These are phyloP conservation scores for Physocladia obscura DNA, from an alignment of 192 early-diverging fungal genomes.

Conservation along the genomic window DNA sequence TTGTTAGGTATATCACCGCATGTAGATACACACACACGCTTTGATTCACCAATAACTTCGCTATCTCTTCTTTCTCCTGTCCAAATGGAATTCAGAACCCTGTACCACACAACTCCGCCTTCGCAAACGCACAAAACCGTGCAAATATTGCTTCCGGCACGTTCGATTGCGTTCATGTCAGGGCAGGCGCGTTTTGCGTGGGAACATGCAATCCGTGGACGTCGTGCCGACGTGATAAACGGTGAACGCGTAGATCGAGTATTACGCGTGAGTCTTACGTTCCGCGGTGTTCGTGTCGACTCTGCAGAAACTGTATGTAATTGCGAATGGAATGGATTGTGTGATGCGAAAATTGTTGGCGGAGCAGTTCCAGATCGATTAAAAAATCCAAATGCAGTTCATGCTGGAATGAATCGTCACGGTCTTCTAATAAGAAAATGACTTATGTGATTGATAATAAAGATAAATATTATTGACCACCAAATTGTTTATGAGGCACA, in stretches of 20 bases:
- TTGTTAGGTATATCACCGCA: constrained; percentile 50
- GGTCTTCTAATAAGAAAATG: too few species aligned
- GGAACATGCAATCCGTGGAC: constrained; percentile 49
- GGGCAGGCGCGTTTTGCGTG: constrained; percentile 47
- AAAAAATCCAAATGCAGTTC: background rate
- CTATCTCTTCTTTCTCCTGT: constrained; percentile 41
- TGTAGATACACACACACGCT: constrained; percentile 49
- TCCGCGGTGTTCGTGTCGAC: constrained; percentile 16
- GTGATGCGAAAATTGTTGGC: constrained; percentile 29
- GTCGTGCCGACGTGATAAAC: constrained; percentile 40
- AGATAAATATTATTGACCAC: too few species aligned
- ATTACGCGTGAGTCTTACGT: constrained; percentile 14
- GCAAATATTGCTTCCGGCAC: constrained; percentile 37
- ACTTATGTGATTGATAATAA: too few species aligned
- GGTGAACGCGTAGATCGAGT: constrained; percentile 12
- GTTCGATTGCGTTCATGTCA: constrained; percentile 40
- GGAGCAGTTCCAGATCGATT: constrained; percentile 24
- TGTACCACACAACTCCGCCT: background rate
- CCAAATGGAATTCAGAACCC: constrained; percentile 51
- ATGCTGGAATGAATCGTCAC: constrained; percentile 10
- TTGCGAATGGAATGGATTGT: constrained; percentile 19
- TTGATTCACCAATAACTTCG: constrained; percentile 39
- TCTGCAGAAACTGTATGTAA: background rate
- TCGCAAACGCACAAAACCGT: constrained; percentile 12
- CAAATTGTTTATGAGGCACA: too few species aligned